Conservation (phyloP, 441 rosid species). For the Brassica balearica region DNA sequence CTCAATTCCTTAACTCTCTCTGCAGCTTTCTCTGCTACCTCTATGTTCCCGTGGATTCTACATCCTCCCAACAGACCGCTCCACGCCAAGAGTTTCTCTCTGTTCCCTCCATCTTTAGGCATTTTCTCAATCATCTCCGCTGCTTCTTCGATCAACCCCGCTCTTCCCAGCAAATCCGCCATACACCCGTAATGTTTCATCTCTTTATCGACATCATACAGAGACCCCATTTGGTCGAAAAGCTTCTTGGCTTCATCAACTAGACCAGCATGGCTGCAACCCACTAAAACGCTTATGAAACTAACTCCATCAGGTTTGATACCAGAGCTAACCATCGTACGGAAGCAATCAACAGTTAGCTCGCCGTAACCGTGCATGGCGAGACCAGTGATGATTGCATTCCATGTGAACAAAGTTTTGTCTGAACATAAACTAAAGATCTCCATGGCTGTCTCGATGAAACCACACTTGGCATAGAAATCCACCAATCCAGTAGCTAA, state of each 20-base stretch:
- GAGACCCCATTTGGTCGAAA: slow-evolving; percentile 61
- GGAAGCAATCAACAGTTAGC: slow-evolving; percentile 53
- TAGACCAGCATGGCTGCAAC: slow-evolving; percentile 78
- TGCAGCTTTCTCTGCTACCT: slow-evolving; percentile 73
- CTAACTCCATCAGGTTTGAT: slow-evolving; percentile 62
- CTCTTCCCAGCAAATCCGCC: slow-evolving; percentile 76
- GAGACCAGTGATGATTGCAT: slow-evolving; percentile 70
- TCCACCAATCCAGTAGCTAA: slow-evolving; percentile 72
- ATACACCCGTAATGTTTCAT: slow-evolving; percentile 74
- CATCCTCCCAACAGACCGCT: slow-evolving; percentile 78
- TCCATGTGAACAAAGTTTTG: slow-evolving; percentile 65
- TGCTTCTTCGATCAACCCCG: slow-evolving; percentile 68
- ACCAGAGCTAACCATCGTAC: slow-evolving; percentile 54
- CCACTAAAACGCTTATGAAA: slow-evolving; percentile 66
- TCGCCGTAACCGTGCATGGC: slow-evolving; percentile 68
- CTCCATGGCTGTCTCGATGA: slow-evolving; percentile 50
- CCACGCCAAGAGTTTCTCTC: slow-evolving; percentile 60
- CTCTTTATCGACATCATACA: slow-evolving; percentile 53
- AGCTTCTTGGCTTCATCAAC: slow-evolving; percentile 62
- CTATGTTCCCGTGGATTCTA: slow-evolving; percentile 68
- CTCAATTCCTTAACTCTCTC: slow-evolving; percentile 58
- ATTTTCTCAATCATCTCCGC: slow-evolving; percentile 57
- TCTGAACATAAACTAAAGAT: slow-evolving; percentile 58
- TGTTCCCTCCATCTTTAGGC: slow-evolving; percentile 57
- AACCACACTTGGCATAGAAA: slow-evolving; percentile 73